Base-by-base conservation (phyloP, 352 stramenopile species). In the Thraustochytrium sp. region DNA sequence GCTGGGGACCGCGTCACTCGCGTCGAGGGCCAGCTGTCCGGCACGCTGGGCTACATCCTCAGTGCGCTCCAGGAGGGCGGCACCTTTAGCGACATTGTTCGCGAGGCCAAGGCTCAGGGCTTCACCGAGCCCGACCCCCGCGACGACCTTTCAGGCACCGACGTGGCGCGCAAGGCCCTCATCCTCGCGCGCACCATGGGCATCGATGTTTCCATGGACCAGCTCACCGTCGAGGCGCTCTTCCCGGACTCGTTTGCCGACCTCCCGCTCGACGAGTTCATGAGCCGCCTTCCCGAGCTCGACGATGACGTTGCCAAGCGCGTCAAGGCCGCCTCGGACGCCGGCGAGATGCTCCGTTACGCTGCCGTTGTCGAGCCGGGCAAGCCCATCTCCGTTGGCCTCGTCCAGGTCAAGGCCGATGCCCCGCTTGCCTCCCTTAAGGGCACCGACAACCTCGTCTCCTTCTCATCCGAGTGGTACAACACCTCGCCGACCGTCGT, bases 111-210 rank as follows among this genome's bases (percentile, higher is more conserved):
- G 40, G 59, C 76, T 26, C 73, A 87, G 34, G 89, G 89, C 26
- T 92, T 92, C 76, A 92, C 90, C 0, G 90, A 93, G 76, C 87
- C 90, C 11, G 90, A 93, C 63, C 90, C 89, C 5, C 86, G 90
- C 3, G 88, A 92, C 62, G 90, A 93, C 83, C 83, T 93, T 11
- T 84, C 91, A 86, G 89, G 90, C 9, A 88, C 88, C 26, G 90
- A 93, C 63, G 89, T 93, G 5, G 89, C 87, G 3, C 84, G 89
- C 11, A 93, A 93, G 84, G 89, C 90, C 51, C 83, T 92, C 40
- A 93, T 93, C 72, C 68, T 92, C 2, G 90, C 89, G 13, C 87
- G 90, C 44, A 84, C 29, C 16, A 88, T 92, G 77, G 74, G 90
- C n/a, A 88, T 88, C 9, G 44, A 90, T 23, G 86, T 91, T 2